Evolutionary conservation across 257 asterid genomes (phyloP), one percentile per base, ranked within the genome.

Genomic region (Verbena officinalis): DNA sequence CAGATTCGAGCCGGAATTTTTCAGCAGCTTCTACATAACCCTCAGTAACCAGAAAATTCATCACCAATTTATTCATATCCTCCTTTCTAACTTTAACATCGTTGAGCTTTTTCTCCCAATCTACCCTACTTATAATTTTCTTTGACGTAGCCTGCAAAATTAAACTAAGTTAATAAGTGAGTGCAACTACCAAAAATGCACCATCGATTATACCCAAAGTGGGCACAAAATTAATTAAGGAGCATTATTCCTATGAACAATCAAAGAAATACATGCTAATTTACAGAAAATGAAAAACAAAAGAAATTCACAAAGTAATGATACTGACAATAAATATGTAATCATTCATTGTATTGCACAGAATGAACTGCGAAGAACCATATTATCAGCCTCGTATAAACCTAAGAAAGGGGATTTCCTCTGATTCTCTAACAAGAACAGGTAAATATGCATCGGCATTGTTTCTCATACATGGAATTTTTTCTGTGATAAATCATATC

Each of bases 11-110:
- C 54, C 84, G 78, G 80, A 89, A 86, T 64, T 76, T 84, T 61
- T 89, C 89, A 17, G 95, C 97, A 21, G 84, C 94, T 30, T 89
- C 94, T 23, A 83, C 95, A 59, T 81, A 84, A 55, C 95, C 97
- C 82, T 86, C 91, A 0, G 95, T 86, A 50, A 86, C 95, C 62
- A 89, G 78, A 77, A 84, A 89, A 75, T 89, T 84, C 97, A 89
- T 89, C 71, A 89, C 97, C 84, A 89, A 52, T 73, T 77, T 83
- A 78, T 89, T 81, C 90, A 81, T 84, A 72, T 84, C 94, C 71
- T 83, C 89, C 77, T 84, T 86, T 64, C 78, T 74, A 46, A 84
- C 75, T 74, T 73, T 83, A 14, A 81, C 86, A 65, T 83, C 85
- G 39, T 73, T 73, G 45, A 89, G 84, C 76, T 33, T 81, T 59